Evolutionary conservation across 2,329 filamentous ascomycete genomes (phyloP).

Genomic region (Talaromyces sp.): DNA sequence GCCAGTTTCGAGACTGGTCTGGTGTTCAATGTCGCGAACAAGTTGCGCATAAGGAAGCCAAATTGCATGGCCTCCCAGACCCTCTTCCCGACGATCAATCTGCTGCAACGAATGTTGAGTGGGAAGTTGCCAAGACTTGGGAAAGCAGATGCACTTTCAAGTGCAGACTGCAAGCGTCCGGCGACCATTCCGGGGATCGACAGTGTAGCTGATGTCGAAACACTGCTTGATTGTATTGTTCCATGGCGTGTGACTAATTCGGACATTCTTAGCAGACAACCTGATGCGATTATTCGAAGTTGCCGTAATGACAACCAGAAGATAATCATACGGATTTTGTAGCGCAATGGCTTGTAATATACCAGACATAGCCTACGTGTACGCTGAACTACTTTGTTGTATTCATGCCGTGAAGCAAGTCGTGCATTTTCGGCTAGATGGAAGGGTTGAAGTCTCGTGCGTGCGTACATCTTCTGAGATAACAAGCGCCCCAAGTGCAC

Average conservation of each 20-base stretch:
- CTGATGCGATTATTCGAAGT: not conserved
- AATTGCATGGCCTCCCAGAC: not conserved
- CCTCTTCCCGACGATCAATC: not conserved
- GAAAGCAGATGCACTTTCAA: constrained; percentile 1
- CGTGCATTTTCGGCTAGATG: too few relatives aligned
- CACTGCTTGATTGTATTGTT: constrained; percentile 3
- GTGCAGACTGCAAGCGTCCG: constrained; percentile 1
- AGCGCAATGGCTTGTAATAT: not conserved
- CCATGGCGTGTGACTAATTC: constrained; percentile 5
- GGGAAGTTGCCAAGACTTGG: constrained; percentile 1
- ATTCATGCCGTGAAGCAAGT: too few relatives aligned
- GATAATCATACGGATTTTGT: not conserved
- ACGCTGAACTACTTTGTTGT: too few relatives aligned
- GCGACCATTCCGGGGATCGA: constrained; percentile 1
- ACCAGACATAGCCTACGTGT: too few relatives aligned
- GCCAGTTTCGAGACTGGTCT: constrained; percentile 7
- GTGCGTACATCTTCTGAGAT: too few relatives aligned
- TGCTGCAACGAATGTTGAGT: not conserved
- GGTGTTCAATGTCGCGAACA: not conserved
- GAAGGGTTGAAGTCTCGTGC: too few relatives aligned
- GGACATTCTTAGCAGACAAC: not conserved
- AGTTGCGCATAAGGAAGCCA: not conserved
- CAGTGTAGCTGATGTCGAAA: constrained; percentile 1
- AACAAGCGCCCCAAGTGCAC: too few relatives aligned
- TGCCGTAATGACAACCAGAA: not conserved